phyloP scores from a whole-genome alignment of 805 yeast species.

The Wickerhamomyces silvicola region DNA sequence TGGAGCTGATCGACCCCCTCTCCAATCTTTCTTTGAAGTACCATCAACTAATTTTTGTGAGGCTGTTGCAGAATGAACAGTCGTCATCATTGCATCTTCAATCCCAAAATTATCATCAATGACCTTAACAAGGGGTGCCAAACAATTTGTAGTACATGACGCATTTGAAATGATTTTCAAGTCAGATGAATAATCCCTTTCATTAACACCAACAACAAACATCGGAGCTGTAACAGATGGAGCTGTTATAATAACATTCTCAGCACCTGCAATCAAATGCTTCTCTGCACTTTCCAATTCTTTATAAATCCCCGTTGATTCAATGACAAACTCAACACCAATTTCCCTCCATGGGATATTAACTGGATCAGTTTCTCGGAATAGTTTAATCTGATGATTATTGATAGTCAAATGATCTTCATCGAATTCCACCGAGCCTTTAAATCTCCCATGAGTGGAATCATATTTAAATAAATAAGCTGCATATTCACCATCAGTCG shows the following conservation, averaged over 20 bases:
- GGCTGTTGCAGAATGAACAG: conserved; percentile 93
- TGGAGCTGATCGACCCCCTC: conserved; percentile 96
- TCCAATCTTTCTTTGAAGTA: conserved; percentile 97
- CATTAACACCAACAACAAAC: conserved; percentile 92
- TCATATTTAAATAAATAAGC: conserved; percentile 95
- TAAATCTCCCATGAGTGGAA: conserved; percentile 84
- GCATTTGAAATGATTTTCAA: conserved; percentile 81
- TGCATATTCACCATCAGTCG: conserved; percentile 84
- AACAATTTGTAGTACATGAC: conserved; percentile 93
- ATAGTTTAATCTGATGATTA: conserved; percentile 60
- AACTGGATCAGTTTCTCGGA: conserved; percentile 81
- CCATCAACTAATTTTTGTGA: conserved; percentile 96
- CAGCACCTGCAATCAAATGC: conserved; percentile 88
- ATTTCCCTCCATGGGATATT: conserved; percentile 81
- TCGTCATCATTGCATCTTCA: conserved; percentile 92
- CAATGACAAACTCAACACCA: conserved; percentile 83
- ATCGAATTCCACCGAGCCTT: conserved; percentile 61
- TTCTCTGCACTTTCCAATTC: conserved; percentile 70
- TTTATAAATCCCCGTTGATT: conserved; percentile 95
- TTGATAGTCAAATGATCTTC: conserved; percentile 59
- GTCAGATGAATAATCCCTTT: conserved; percentile 69
- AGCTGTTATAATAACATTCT: conserved; percentile 91
- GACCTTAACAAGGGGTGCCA: conserved; percentile 91
- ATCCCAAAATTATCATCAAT: conserved; percentile 81
- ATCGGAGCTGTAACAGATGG: conserved; percentile 93